Percentiles rank a stretch among this genome's conserved stretches.
Evolutionary conservation across 2,329 filamentous ascomycete genomes (phyloP).

Genomic region (Emmonsia crescens): DNA sequence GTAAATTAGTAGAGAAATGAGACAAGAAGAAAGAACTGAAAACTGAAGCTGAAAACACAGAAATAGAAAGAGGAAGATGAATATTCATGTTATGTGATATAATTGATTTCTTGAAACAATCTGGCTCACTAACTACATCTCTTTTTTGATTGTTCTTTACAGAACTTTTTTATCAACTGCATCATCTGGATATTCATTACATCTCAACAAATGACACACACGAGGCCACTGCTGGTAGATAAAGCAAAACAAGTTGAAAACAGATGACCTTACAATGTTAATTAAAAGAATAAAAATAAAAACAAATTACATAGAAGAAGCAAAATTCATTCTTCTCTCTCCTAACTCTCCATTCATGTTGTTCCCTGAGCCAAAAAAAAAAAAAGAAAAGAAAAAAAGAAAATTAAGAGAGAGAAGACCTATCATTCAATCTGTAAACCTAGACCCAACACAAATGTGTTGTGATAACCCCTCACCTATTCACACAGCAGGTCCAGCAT

Average conservation of each 20-base stretch:
- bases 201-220: neutral
- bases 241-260: no score
- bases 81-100: neutral
- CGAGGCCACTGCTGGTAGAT: neutral
- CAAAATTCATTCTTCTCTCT: no score
- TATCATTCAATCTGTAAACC: neutral
- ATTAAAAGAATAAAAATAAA: no score
- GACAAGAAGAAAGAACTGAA: no score
- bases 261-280: no score
- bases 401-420: no score
- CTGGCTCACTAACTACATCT: neutral
- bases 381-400: no score
- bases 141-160: neutral
- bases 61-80: neutral
- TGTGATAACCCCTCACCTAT: neutral
- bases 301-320: no score
- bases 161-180: neutral
- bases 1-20: neutral
- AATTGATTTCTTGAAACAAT: neutral
- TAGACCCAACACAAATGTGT: neutral
- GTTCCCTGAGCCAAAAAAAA: no score
- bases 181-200: neutral
- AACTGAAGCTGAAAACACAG: neutral
- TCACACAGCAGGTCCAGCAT: constrained; percentile 1
- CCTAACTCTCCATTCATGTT: no score